These are phyloP conservation scores for Salix suchowensis DNA, from an alignment of 345 rosid genomes.

Conservation along the genomic window DNA sequence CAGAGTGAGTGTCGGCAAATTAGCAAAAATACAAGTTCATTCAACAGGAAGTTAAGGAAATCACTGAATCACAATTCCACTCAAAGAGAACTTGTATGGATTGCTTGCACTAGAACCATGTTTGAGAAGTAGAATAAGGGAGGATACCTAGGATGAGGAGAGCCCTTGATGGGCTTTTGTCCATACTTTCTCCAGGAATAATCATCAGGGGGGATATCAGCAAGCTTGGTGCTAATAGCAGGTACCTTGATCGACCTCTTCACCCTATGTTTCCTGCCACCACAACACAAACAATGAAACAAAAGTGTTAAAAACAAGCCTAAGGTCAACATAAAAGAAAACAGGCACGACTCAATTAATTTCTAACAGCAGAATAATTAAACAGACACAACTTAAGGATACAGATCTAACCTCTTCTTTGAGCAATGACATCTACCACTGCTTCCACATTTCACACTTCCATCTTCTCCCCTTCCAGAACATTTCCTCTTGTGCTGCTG, in stretches of 20 bases:
- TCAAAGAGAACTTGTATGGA: not conserved
- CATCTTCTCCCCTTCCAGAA: constrained; percentile 59
- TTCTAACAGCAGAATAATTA: not conserved
- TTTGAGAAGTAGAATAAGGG: not conserved
- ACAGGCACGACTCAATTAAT: not conserved
- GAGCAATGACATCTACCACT: constrained; percentile 71
- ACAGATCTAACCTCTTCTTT: constrained; percentile 55
- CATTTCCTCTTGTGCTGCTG: constrained; percentile 67
- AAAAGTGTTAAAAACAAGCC: not conserved
- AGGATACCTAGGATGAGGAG: constrained; percentile 75
- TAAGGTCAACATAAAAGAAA: not conserved
- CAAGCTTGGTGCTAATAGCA: constrained; percentile 76
- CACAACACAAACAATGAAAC: constrained; percentile 12
- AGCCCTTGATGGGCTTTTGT: constrained; percentile 81
- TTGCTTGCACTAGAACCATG: not conserved
- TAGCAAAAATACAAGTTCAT: not conserved
- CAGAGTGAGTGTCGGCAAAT: not conserved
- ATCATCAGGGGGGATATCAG: constrained; percentile 83
- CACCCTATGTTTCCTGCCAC: constrained; percentile 63
- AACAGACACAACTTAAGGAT: not conserved
- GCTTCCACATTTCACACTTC: constrained; percentile 62
- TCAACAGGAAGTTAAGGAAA: not conserved
- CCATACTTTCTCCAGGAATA: constrained; percentile 84
- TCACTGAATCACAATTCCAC: not conserved
- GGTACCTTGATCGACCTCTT: constrained; percentile 77